A percentile compares a stretch with the other conserved stretches of the same genome.
phyloP scores from a whole-genome alignment of 2,329 filamentous ascomycete species.

The Phyllachora maydis region DNA sequence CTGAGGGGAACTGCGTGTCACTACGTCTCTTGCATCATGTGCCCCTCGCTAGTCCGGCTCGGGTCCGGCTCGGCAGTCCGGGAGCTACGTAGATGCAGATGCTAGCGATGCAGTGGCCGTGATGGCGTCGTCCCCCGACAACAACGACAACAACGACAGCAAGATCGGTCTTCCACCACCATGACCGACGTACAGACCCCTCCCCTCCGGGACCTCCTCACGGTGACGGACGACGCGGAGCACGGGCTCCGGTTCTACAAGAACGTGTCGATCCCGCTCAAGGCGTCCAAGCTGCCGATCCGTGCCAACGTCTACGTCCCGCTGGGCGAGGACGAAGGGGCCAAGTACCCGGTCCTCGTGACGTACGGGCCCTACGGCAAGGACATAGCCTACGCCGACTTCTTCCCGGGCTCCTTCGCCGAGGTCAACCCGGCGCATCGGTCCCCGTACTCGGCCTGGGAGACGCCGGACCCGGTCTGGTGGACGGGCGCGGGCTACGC shows the following conservation, averaged over 20 bases:
- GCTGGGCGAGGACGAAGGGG: conserved; percentile 2
- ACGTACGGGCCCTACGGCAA: conserved; percentile 61
- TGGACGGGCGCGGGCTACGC: conserved; percentile 34
- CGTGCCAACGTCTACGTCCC: conserved; percentile 11
- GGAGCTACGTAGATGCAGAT: no score
- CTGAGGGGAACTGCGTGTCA: no score
- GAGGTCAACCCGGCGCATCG: conserved; percentile 32
- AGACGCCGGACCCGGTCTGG: conserved; percentile 34
- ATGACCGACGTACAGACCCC: conserved; percentile 3
- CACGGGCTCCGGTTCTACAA: conserved; percentile 7
- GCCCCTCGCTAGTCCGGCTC: no score
- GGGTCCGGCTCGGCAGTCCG: no score
- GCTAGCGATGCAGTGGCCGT: no score
- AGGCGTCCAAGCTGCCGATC: conserved; percentile 7
- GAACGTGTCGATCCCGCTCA: conserved; percentile 10
- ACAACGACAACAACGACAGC: neutral
- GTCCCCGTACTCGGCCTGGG: conserved; percentile 33
- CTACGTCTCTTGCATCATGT: no score
- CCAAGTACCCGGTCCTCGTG: conserved; percentile 35
- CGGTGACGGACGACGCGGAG: conserved; percentile 4
- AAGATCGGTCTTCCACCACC: neutral
- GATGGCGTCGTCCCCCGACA: no score
- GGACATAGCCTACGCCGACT: conserved; percentile 40
- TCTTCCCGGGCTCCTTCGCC: conserved; percentile 16
- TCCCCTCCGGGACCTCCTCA: conserved; percentile 5